Conservation (phyloP, 768 basidiomycete genomes). For the Astraeus odoratus region DNA sequence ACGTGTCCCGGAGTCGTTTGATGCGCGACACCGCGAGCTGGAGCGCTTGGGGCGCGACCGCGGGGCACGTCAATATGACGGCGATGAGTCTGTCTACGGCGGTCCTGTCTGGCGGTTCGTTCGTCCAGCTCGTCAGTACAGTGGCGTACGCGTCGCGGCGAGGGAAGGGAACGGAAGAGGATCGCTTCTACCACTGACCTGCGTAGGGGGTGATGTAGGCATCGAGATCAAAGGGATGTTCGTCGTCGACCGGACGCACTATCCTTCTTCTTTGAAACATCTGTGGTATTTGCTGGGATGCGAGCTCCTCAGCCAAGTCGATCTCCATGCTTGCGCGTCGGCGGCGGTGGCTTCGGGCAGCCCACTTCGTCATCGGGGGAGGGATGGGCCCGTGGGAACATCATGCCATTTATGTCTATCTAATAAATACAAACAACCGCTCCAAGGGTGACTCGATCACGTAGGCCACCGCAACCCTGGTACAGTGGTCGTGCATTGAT, state of each 20-base stretch:
- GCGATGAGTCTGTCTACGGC: constrained; percentile 68
- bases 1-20: constrained; percentile 61
- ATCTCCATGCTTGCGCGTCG: constrained; percentile 21
- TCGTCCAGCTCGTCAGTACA: background rate
- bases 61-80: constrained; percentile 57
- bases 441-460: too few relatives aligned
- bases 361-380: too few relatives aligned
- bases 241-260: constrained; percentile 57
- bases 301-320: constrained; percentile 22
- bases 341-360: background rate
- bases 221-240: constrained; percentile 86
- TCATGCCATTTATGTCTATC: too few relatives aligned
- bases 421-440: too few relatives aligned
- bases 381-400: too few relatives aligned
- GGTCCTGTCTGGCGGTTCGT: constrained; percentile 60
- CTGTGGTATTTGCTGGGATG: constrained; percentile 8
- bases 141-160: background rate
- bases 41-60: constrained; percentile 67
- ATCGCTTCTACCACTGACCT: too few relatives aligned
- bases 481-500: too few relatives aligned
- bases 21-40: constrained; percentile 60
- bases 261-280: constrained; percentile 13
- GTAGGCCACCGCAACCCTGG: too few relatives aligned
- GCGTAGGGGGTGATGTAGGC: constrained; percentile 69
- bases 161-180: background rate